Evolutionary conservation across 495 filamentous ascomycete species (phyloP).

Genomic region (Podospora pseudocomata): DNA sequence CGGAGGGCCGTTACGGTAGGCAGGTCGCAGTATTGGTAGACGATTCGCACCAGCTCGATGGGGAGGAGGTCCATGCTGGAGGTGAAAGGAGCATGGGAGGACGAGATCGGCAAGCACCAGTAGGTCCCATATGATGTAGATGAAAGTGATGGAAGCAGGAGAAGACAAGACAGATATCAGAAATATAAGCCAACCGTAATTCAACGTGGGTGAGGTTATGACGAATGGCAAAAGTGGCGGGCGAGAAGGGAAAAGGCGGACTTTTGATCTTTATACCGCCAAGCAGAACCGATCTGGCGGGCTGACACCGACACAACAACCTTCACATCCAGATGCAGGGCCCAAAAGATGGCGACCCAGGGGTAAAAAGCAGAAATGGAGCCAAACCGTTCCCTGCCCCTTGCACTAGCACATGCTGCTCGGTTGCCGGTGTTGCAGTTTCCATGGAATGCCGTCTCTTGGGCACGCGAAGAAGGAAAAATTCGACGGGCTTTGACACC

Average conservation of each 20-base stretch:
- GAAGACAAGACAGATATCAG: not conserved
- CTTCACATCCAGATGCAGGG: not conserved
- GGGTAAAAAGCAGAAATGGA: not conserved
- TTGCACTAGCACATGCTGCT: conserved; percentile 17
- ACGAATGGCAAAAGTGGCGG: conserved; percentile 6
- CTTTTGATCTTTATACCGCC: conserved; percentile 4
- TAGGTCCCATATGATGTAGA: not conserved
- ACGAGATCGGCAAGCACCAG: not conserved
- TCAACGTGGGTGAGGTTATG: conserved; percentile 9
- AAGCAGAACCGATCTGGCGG: not conserved
- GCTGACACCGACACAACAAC: conserved; percentile 3
- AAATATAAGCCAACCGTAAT: conserved; percentile 8
- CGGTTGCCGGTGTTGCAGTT: conserved; percentile 7
- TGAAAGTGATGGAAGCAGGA: not conserved
- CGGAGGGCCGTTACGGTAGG: conserved; percentile 40
- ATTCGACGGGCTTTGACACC: conserved; percentile 20
- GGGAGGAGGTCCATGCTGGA: conserved; percentile 39
- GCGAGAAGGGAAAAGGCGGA: conserved; percentile 14
- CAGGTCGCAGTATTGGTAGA: conserved; percentile 44
- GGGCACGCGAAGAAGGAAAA: conserved; percentile 7
- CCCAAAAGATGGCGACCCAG: not conserved
- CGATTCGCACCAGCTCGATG: conserved; percentile 47
- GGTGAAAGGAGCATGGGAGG: not conserved
- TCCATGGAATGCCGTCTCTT: conserved; percentile 13
- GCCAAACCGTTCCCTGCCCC: conserved; percentile 12